Base-by-base conservation (phyloP, 805 yeast species). In the Nakazawaea holstii region DNA sequence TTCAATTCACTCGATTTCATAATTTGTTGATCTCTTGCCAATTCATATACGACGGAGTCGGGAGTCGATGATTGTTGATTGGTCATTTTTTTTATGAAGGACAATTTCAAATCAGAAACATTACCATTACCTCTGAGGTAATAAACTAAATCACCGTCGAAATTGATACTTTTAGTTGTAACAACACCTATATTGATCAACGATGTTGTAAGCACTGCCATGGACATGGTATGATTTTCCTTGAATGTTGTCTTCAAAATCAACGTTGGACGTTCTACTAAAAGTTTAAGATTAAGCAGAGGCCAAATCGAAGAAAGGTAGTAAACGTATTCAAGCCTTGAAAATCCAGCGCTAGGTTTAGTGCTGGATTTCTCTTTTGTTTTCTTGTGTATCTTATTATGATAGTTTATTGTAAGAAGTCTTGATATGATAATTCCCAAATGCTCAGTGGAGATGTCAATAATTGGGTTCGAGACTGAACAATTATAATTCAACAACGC, bases 201-300 rank as follows among this genome's bases (percentile, higher is more conserved):
- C 3, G 65, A 62, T 0, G 60, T 53, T 8, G 54, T 51, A 2
- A 55, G 30, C 15, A 57, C 49, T 2, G 54, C 27, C 46, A 62
- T 49, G 27, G 60, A 58, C 5, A 55, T 43, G 28, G 49, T 48
- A 13, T 53, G 46, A 10, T 24, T 14, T 4, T 31, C 14, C 13
- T 44, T 41, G 13, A 43, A 37, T 1, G 29, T 32, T 4, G 55
- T 51, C 48, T 59, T 62, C 4, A 60, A 39, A 4, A 63, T 46
- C 11, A 60, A 8, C 1, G 55, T 52, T 4, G 67, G 67, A n/a
- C 58, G 54, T 30, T 62, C 65, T 5, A 62, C 38, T 0, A 60
- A 44, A 2, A 63, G 10, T 30, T 60, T 60, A 27, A 56, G 3
- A 5, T 57, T 51, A 28, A 59, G 31, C n/a, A 39, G 39, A 7